Evolutionary conservation across 306 rosid genomes (phyloP).

Genomic region (Fragaria ananassa): DNA sequence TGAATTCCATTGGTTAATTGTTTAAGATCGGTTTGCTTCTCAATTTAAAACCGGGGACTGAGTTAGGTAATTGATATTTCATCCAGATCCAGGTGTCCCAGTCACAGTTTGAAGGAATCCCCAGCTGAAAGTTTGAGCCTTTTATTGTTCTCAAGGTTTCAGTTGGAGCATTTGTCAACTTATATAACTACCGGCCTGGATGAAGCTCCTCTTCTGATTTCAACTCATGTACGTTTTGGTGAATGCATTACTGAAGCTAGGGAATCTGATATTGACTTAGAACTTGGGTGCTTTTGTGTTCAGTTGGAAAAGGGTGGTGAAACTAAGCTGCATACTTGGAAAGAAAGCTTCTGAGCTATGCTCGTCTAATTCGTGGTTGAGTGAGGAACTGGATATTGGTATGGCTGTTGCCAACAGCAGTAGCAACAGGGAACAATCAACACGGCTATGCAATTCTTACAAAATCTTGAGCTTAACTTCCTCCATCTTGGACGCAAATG

Average conservation of each 20-base stretch:
- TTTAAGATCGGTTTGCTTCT: not conserved
- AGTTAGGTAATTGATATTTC: not conserved
- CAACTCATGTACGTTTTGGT: slow-evolving; percentile 25
- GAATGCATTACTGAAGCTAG: slow-evolving; percentile 5
- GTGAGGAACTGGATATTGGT: slow-evolving; percentile 34
- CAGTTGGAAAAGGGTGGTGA: slow-evolving; percentile 2
- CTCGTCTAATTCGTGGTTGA: slow-evolving; percentile 30
- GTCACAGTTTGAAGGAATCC: slow-evolving; percentile 18
- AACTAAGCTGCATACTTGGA: slow-evolving; percentile 1
- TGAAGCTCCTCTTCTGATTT: slow-evolving; percentile 25
- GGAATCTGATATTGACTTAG: slow-evolving; percentile 21
- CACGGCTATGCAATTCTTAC: slow-evolving; percentile 50
- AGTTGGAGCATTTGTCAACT: slow-evolving; percentile 18
- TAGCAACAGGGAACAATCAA: slow-evolving; percentile 36
- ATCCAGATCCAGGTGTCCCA: slow-evolving; percentile 49
- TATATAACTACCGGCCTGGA: slow-evolving; percentile 10
- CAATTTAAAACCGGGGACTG: slow-evolving; percentile 17
- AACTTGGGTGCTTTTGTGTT: slow-evolving; percentile 9
- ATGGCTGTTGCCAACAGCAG: slow-evolving; percentile 71
- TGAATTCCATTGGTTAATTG: not conserved
- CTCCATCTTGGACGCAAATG: slow-evolving; percentile 54
- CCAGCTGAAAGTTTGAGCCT: slow-evolving; percentile 24
- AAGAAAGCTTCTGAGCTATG: slow-evolving; percentile 3
- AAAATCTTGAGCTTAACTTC: slow-evolving; percentile 53
- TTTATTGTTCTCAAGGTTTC: not conserved